Conservation (phyloP, 2,329 filamentous ascomycete genomes). For the Passalora sequoiae region DNA sequence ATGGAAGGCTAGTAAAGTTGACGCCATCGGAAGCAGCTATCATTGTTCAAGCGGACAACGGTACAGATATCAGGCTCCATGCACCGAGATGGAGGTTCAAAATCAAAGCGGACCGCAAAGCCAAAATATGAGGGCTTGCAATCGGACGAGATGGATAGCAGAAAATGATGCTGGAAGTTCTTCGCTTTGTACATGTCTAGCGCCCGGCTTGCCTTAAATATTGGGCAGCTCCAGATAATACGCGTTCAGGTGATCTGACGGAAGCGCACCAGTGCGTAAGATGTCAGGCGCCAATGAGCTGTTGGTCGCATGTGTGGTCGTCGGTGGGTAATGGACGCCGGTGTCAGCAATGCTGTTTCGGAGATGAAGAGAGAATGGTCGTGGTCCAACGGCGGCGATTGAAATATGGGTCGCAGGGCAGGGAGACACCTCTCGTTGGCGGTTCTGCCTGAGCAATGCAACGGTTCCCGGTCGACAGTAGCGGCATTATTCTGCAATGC, state of each 20-base stretch:
- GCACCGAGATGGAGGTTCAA: slow-evolving; percentile 56
- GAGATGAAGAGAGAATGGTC: neutral
- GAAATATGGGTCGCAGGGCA: neutral
- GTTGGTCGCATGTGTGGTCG: no score
- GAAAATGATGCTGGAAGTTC: no score
- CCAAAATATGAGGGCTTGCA: no score
- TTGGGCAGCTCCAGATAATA: no score
- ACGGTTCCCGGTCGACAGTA: slow-evolving; percentile 16
- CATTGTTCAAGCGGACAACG: slow-evolving; percentile 43
- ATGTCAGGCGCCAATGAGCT: no score
- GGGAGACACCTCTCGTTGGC: no score
- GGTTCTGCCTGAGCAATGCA: slow-evolving; percentile 10
- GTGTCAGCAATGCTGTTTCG: neutral
- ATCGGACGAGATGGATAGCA: no score
- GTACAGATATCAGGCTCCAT: slow-evolving; percentile 51
- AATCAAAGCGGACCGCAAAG: neutral
- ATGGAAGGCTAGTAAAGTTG: slow-evolving; percentile 52
- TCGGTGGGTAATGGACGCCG: no score
- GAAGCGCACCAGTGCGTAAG: no score
- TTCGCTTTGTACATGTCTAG: no score
- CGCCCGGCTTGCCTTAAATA: no score
- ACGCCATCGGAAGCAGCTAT: slow-evolving; percentile 54
- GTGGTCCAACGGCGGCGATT: neutral
- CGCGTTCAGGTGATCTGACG: no score
- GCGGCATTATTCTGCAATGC: slow-evolving; percentile 9